phyloP scores from a whole-genome alignment of 2,329 filamentous ascomycete species.

The Epicoccum nigrum region DNA sequence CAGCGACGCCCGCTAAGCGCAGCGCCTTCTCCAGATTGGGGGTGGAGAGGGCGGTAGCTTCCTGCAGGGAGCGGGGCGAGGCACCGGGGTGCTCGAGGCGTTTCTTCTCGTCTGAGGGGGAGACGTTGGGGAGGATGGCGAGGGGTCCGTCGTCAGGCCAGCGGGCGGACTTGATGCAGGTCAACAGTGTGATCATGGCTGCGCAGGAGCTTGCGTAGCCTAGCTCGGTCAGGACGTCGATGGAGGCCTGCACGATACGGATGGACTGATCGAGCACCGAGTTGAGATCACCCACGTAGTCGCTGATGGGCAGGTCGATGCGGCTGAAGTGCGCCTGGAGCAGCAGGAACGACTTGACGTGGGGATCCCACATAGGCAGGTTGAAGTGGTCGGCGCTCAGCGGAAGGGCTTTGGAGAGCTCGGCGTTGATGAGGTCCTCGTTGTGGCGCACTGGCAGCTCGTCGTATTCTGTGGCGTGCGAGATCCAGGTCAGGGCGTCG shows the following conservation, averaged over 20 bases:
- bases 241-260: slow-evolving; percentile 92
- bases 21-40: slow-evolving; percentile 45
- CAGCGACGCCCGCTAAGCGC: slow-evolving; percentile 59
- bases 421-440: slow-evolving; percentile 94
- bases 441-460: slow-evolving; percentile 98
- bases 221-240: slow-evolving; percentile 92
- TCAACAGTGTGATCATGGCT: slow-evolving; percentile 83
- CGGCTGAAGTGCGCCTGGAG: slow-evolving; percentile 95
- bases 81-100: slow-evolving; percentile 50
- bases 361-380: slow-evolving; percentile 96
- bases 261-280: slow-evolving; percentile 92
- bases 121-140: slow-evolving; percentile 78
- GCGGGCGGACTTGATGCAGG: slow-evolving; percentile 88
- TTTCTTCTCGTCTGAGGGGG: slow-evolving; percentile 52
- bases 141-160: slow-evolving; percentile 86
- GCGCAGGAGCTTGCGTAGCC: slow-evolving; percentile 77
- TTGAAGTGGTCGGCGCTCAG: slow-evolving; percentile 67
- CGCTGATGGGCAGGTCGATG: slow-evolving; percentile 88
- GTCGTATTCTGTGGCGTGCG: slow-evolving; percentile 90
- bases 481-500: slow-evolving; percentile 91
- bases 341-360: slow-evolving; percentile 93
- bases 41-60: slow-evolving; percentile 39
- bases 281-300: slow-evolving; percentile 94
- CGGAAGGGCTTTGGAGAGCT: slow-evolving; percentile 82
- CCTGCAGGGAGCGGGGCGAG: slow-evolving; percentile 41